phyloP scores from a whole-genome alignment of 2,329 filamentous ascomycete genomes.

The Fusarium luffae region DNA sequence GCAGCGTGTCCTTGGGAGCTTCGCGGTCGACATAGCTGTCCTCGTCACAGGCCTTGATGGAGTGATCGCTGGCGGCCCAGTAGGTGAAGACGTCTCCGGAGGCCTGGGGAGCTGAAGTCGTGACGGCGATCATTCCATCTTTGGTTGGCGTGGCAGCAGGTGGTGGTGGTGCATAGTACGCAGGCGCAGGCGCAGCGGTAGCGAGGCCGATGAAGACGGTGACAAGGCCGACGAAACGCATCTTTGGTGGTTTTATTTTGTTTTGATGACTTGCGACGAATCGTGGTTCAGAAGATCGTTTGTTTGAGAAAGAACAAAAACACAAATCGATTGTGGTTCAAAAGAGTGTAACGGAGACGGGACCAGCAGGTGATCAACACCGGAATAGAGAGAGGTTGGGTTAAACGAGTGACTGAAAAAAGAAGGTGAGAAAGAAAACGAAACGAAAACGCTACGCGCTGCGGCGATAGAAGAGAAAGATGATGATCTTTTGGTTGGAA shows the following conservation, averaged over 20 bases:
- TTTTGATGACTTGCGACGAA: background rate
- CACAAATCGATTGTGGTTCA: constrained; percentile 18
- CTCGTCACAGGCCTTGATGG: constrained; percentile 45
- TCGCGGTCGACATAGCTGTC: constrained; percentile 36
- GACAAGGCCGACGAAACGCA: constrained; percentile 27
- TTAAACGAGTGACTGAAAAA: constrained; percentile 35
- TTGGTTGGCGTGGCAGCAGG: constrained; percentile 3
- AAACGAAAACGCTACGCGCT: constrained; percentile 26
- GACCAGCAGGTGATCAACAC: constrained; percentile 37
- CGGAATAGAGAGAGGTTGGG: background rate
- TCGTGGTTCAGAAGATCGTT: background rate
- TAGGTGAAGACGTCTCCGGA: constrained; percentile 30
- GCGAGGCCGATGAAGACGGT: constrained; percentile 26
- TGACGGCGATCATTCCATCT: constrained; percentile 32
- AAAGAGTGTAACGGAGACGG: constrained; percentile 5
- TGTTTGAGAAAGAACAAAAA: background rate
- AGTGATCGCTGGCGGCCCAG: constrained; percentile 42
- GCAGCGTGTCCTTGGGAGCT: constrained; percentile 28
- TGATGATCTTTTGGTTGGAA: background rate
- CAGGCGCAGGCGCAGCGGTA: constrained; percentile 28
- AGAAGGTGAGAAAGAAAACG: background rate
- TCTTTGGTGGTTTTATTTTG: constrained; percentile 3
- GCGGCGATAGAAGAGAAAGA: constrained; percentile 10
- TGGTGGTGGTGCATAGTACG: background rate
- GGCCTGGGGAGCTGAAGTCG: constrained; percentile 21